A percentile compares a stretch with the other conserved stretches of the same genome.
Conservation (phyloP, 2,329 filamentous ascomycete genomes). For the Pyricularia pennisetigena region DNA sequence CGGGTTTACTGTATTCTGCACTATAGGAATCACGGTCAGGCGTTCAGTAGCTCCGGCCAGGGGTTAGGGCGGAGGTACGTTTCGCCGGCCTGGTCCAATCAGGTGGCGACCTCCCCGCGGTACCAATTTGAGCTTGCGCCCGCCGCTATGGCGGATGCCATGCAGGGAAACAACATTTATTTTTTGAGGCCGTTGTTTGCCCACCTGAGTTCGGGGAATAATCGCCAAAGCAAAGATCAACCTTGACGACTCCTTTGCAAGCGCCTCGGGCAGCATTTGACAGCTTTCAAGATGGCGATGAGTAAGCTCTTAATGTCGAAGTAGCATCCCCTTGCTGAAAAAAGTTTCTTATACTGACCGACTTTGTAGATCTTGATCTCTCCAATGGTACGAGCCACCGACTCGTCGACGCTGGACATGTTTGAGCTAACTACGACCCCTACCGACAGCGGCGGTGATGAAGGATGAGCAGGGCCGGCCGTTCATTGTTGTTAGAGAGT, state of each 20-base stretch:
- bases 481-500: constrained; percentile 98
- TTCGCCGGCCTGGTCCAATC: background rate
- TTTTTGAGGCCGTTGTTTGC: background rate
- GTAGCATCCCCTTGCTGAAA: constrained; percentile 13
- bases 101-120: background rate
- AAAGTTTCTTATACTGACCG: constrained; percentile 11
- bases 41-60: background rate
- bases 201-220: background rate
- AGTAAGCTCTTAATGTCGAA: constrained; percentile 31
- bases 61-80: background rate
- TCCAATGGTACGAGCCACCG: constrained; percentile 56
- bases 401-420: constrained; percentile 3
- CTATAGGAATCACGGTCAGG: background rate
- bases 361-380: constrained; percentile 62
- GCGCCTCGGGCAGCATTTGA: background rate
- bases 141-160: background rate
- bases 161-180: background rate
- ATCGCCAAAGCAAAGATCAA: background rate
- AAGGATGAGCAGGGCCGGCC: constrained; percentile 97
- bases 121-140: background rate
- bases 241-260: background rate
- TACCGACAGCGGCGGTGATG: constrained; percentile 55
- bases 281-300: constrained; percentile 42
- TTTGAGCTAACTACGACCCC: constrained; percentile 11
- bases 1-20: background rate